Base-by-base conservation (phyloP, 768 basidiomycete genomes). In the Podaxis pistillaris region DNA sequence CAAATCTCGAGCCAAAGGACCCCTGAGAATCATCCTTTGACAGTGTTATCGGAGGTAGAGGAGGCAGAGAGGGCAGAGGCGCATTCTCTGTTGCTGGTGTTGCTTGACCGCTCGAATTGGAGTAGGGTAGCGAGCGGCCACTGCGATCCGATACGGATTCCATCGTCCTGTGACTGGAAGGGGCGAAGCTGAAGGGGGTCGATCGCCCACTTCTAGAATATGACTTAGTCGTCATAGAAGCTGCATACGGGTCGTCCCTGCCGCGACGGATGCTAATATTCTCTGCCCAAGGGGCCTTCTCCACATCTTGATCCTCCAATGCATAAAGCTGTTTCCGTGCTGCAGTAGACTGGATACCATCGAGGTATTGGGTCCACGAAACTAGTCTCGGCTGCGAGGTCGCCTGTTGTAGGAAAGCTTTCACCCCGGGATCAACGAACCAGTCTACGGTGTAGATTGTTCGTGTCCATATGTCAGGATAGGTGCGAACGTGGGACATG, bases 401-500 rank as follows among this genome's bases (percentile, higher is more conserved):
- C 55, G 38, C 51, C 40, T 60, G 58, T 30, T 52, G 49, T 56
- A 64, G 24, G 57, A 56, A 53, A 26, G 40, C 55, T 28, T 51
- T 56, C 47, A 40, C 5, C 22, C 57, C 49, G 17, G 61, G 57
- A 36, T 63, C 55, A 26, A 47, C 69, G 68, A 88, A 91, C 90
- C 90, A 91, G 15, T 80, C 78, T 19, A 89, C 75, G 13, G 75
- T 69, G 63, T 82, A 81, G 37, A 90, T 71, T 9, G 81, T 77
- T 46, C 74, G 75, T 30, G 55, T 72, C 88, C 88, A 90, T 58
- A 91, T 74, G 49, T 74, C 72, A 8, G 81, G 77, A 64, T 82
- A 70, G 9, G 67, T 65, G 54, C 67, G 66, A 26, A 72, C 69
- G 66, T 90, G 88, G 2, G 78, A 68, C 66, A 82, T 70, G 22